Evolutionary conservation across 2,329 filamentous ascomycete species (phyloP).

Genomic region (Fusarium sp.): DNA sequence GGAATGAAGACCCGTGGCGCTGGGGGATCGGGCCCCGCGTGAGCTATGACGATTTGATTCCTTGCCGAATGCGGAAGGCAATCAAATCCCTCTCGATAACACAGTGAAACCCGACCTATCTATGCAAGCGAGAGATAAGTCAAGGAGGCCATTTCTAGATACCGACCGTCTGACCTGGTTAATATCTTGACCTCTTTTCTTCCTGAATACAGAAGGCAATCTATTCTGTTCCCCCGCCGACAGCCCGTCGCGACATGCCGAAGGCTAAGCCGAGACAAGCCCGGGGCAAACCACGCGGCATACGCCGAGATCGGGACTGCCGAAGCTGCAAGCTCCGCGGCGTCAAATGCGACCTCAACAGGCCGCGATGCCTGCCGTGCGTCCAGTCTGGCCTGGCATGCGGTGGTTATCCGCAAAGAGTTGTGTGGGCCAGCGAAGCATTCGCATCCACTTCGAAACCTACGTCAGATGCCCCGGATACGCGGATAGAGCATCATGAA

Average conservation of each 20-base stretch:
- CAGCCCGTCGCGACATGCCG: constrained; percentile 6
- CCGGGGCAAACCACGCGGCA: constrained; percentile 48
- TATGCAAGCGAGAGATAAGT: not conserved
- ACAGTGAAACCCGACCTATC: not conserved
- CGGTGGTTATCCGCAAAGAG: constrained; percentile 52
- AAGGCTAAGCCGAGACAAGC: constrained; percentile 18
- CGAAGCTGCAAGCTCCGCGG: constrained; percentile 45
- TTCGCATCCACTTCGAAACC: not conserved
- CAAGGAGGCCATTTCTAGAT: not conserved
- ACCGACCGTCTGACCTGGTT: not conserved
- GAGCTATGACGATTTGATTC: not conserved
- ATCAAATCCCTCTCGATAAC: constrained; percentile 6
- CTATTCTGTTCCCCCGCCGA: not conserved
- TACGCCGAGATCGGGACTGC: constrained; percentile 51
- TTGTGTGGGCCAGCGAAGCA: constrained; percentile 49
- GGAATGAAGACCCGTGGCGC: not conserved
- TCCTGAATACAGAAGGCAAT: constrained; percentile 24
- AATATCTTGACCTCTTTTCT: constrained; percentile 3
- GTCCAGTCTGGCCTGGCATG: constrained; percentile 49
- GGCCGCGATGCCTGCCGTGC: constrained; percentile 47
- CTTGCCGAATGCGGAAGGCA: constrained; percentile 19
- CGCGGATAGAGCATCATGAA: not conserved
- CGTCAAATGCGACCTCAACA: constrained; percentile 50
- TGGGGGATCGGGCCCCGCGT: not conserved
- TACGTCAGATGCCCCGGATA: not conserved